Base-by-base conservation (phyloP, 2,329 filamentous ascomycete species). In the Aspergillus clavatus region DNA sequence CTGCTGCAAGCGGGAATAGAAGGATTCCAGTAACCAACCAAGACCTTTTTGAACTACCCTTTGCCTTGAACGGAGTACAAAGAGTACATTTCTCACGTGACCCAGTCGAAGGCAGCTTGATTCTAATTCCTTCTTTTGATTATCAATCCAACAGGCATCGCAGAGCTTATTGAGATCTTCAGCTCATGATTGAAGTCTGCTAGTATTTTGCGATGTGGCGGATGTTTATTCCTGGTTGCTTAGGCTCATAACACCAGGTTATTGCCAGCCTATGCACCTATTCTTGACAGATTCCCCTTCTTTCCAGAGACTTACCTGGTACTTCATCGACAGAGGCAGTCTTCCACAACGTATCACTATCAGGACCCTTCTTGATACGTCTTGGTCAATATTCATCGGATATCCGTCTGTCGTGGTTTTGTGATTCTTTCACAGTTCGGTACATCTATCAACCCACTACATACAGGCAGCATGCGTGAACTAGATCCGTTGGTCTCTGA, bases 401-500 rank as follows among this genome's bases (percentile, higher is more conserved):
- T n/a, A n/a, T n/a, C n/a, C n/a, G n/a, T n/a, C n/a, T n/a, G n/a
- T n/a, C n/a, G n/a, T n/a, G n/a, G n/a, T n/a, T n/a, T n/a, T n/a
- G n/a, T n/a, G n/a, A n/a, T n/a, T n/a, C n/a, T n/a, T n/a, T n/a
- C n/a, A n/a, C 21, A 18, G 14, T 7, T 12, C 36, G 19, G 18
- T 18, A 11, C 28, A 38, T 26, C 10, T 14, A 40, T 36, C 3
- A 24, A 36, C 10, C 45, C 16, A 24, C 7, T 38, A 38, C n/a
- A 21, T 39, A n/a, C n/a, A n/a, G n/a, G n/a, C 53, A 64, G 48
- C 2, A 71, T 72, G 66, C 62, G 59, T 29, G 72, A 75, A 56
- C 49, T 71, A 33, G 74, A 79, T 44, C 62, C 75, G 16, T 58
- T 77, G 6, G 66, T 81, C 26, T 61, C 58, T 4, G 69, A 73